Conservation (phyloP, 208 protist species). For the Trypanosoma boissoni region DNA sequence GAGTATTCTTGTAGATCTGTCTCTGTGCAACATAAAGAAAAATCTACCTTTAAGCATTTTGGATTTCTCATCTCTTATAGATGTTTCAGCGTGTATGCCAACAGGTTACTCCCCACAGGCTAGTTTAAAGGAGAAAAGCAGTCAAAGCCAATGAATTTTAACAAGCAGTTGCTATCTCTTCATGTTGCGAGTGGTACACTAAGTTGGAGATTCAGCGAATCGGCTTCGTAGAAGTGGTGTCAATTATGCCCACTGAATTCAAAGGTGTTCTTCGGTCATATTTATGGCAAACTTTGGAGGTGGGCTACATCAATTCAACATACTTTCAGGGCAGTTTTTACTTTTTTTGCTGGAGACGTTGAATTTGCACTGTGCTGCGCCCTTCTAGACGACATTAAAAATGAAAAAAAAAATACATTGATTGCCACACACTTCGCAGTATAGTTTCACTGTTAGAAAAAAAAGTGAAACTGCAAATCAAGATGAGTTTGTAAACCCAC, state of each 20-base stretch:
- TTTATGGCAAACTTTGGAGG: constrained; percentile 30
- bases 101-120: constrained; percentile 29
- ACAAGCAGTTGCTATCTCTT: constrained; percentile 53
- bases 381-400: constrained; percentile 26
- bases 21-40: constrained; percentile 27
- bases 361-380: constrained; percentile 47
- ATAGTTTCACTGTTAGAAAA: constrained; percentile 35
- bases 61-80: constrained; percentile 49
- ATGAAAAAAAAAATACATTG: constrained; percentile 44
- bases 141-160: constrained; percentile 23
- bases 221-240: constrained; percentile 32
- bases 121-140: constrained; percentile 36
- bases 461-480: constrained; percentile 31
- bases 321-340: constrained; percentile 50
- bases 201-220: constrained; percentile 41
- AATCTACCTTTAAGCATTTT: constrained; percentile 43
- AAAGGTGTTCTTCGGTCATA: constrained; percentile 46
- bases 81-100: constrained; percentile 40
- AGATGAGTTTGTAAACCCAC: constrained; percentile 32
- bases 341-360: constrained; percentile 41
- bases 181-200: constrained; percentile 52
- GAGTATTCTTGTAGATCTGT: constrained; percentile 41
- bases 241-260: constrained; percentile 31
- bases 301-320: constrained; percentile 32
- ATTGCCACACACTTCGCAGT: constrained; percentile 25